Evolutionary conservation across 2,329 filamentous ascomycete genomes (phyloP).

Genomic region (Raffaelea arxii): DNA sequence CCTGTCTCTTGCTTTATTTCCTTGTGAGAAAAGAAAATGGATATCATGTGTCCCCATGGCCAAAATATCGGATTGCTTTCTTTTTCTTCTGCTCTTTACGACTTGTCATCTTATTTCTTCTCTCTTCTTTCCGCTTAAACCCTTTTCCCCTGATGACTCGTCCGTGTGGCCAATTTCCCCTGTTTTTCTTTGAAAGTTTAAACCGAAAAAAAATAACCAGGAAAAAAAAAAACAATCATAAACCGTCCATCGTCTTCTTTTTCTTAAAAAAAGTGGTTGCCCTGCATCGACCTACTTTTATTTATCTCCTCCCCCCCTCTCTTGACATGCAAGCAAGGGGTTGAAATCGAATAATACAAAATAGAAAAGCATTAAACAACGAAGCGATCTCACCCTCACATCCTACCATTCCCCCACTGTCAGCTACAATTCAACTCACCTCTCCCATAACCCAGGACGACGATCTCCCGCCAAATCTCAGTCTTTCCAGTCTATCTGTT

Average conservation of each 20-base stretch:
- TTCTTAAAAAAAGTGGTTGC: too few relatives aligned
- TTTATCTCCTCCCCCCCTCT: neutral
- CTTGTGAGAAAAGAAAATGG: too few relatives aligned
- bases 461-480: slow-evolving; percentile 2
- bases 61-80: too few relatives aligned
- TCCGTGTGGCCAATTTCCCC: neutral
- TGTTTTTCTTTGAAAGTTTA: neutral
- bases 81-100: neutral
- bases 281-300: neutral
- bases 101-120: neutral
- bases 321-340: too few relatives aligned
- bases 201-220: too few relatives aligned
- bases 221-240: too few relatives aligned
- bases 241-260: neutral
- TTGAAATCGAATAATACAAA: too few relatives aligned
- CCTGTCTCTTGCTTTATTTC: neutral
- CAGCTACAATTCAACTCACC: neutral
- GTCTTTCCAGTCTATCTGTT: neutral
- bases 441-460: neutral
- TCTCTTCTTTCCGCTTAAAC: neutral
- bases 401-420: too few relatives aligned
- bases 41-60: too few relatives aligned
- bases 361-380: too few relatives aligned
- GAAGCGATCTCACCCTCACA: too few relatives aligned
- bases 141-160: neutral